These are phyloP conservation scores for Exophiala calicioides DNA, from an alignment of 2,329 filamentous ascomycete genomes.

Conservation along the genomic window DNA sequence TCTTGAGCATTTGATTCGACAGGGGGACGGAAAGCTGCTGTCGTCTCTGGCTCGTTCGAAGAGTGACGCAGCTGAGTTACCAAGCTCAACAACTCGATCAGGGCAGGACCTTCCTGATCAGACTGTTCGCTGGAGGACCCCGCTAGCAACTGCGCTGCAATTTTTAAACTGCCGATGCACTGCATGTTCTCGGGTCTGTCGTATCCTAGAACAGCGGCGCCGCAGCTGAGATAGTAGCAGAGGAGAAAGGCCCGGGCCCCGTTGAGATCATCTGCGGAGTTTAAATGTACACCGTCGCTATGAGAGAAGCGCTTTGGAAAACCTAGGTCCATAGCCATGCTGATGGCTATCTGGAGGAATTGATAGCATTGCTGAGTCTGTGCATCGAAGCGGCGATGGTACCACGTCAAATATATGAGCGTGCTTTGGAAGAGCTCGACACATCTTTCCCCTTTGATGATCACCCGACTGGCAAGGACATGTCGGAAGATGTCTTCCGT, in stretches of 20 bases:
- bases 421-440: constrained; percentile 60
- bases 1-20: neutral
- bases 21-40: neutral
- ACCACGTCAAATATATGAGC: constrained; percentile 61
- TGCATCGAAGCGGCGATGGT: constrained; percentile 36
- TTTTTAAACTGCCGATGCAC: constrained; percentile 12
- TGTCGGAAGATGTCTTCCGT: constrained; percentile 15
- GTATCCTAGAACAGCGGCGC: constrained; percentile 16
- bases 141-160: constrained; percentile 7
- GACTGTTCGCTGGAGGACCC: neutral
- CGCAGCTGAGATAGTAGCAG: constrained; percentile 23
- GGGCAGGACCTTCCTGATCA: constrained; percentile 9
- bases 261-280: constrained; percentile 2
- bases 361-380: constrained; percentile 37
- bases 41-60: neutral
- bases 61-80: constrained; percentile 3
- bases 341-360: constrained; percentile 37
- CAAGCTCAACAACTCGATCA: constrained; percentile 15
- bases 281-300: too few relatives aligned
- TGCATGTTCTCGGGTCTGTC: constrained; percentile 21
- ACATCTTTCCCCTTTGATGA: constrained; percentile 59
- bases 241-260: constrained; percentile 16
- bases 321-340: constrained; percentile 36
- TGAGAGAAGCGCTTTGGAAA: constrained; percentile 8
- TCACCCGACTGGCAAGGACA: constrained; percentile 46